Base-by-base conservation (phyloP, 352 stramenopile species). In the Phytophthora sp. region DNA sequence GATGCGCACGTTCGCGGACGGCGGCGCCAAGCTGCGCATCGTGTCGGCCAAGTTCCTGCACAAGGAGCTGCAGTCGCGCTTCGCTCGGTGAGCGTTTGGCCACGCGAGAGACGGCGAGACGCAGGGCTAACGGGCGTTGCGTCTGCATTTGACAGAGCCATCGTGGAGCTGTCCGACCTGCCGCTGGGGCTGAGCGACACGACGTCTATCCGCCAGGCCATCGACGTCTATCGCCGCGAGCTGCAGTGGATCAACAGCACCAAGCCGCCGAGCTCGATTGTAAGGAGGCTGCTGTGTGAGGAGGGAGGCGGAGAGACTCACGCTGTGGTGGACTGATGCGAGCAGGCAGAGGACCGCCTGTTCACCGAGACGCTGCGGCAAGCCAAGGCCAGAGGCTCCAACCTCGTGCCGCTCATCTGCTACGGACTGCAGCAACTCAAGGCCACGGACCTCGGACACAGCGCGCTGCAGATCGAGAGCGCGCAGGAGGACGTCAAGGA, bases 391-490 rank as follows among this genome's bases (percentile, higher is more conserved):
- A 66, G 74, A 30, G 86, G 82, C 24, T 77, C 77, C 11, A 94
- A 92, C 57, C 62, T 94, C 41, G 83, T 94, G n/a, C 86, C 86
- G 43, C 65, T 92, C 31, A 84, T 94, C 60, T 92, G 83, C 43
- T 82, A 85, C 42, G 84, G 86, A 1, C 65, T 94, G 32, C 77
- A 90, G 27, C 79, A 91, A 46, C 72, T 92, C 27, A 81, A 82
- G 49, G 42, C 51, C 15, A 92, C 85, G 1, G 81, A 92, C 50
- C 56, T 90, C 10, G 83, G 82, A 42, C 72, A 74, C 49, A 86
- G 75, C 48, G 78, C 81, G 20, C 64, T 94, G 50, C 74, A 80
- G 43, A 74, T 89, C 32, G 66, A 75, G 24, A 78, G 68, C 39
- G 77, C 87, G 27, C 86, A 94, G 41, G 86, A 92, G 26, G 83